Percentiles rank a stretch among this genome's conserved stretches.
Evolutionary conservation across 768 basidiomycete species (phyloP).

Genomic region (Leccinum sublutescens): DNA sequence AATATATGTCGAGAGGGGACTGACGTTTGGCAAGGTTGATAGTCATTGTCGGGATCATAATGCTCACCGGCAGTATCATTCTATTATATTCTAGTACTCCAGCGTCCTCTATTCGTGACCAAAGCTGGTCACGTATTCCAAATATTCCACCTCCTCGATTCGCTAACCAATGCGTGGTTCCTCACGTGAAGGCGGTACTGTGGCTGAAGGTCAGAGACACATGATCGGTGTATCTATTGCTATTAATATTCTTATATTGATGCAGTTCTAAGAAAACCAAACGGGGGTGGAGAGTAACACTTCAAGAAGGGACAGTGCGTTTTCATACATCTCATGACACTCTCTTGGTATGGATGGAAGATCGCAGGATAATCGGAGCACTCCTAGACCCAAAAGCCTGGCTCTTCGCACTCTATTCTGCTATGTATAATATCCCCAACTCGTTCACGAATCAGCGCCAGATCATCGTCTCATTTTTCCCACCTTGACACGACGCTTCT

Average conservation of each 20-base stretch:
- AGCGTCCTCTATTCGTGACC: background rate
- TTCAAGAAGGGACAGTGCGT: conserved; percentile 80
- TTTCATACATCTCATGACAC: background rate
- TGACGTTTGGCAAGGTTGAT: conserved; percentile 47
- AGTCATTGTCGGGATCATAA: conserved; percentile 64
- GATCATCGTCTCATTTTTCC: conserved; percentile 63
- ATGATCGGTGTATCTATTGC: background rate
- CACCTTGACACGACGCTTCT: conserved; percentile 66
- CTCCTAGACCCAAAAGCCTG: conserved; percentile 70
- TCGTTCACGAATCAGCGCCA: conserved; percentile 63
- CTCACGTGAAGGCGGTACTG: conserved; percentile 66
- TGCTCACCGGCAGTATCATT: conserved; percentile 42
- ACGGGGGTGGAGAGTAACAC: conserved; percentile 76
- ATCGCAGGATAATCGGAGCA: conserved; percentile 61
- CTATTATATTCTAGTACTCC: conserved; percentile 52
- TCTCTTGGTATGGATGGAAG: background rate
- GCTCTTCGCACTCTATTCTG: conserved; percentile 70
- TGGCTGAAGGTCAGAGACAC: conserved; percentile 53
- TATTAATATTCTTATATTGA: background rate
- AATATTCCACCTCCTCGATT: conserved; percentile 72
- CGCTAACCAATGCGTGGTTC: conserved; percentile 74
- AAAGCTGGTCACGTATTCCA: background rate
- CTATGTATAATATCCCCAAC: conserved; percentile 61
- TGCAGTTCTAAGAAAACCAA: conserved; percentile 56
- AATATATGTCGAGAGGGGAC: background rate